These are phyloP conservation scores for Plenodomus lindquistii DNA, from an alignment of 2,329 filamentous ascomycete genomes.

Conservation along the genomic window DNA sequence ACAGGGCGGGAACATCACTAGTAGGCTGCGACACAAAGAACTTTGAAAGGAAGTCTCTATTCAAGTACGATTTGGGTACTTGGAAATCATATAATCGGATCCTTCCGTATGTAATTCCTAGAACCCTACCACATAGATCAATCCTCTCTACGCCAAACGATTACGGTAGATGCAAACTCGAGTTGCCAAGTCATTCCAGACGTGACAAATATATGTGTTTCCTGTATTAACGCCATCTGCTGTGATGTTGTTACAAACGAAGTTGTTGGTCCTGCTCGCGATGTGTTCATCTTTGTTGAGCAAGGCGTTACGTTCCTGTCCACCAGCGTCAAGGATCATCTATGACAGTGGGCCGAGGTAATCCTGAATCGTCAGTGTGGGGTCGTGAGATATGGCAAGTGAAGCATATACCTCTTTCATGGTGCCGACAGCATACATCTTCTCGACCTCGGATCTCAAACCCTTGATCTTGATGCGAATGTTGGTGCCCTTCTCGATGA, in stretches of 20 bases:
- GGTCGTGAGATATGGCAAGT: slow-evolving; percentile 1
- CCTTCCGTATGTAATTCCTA: background rate
- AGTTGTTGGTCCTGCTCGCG: background rate
- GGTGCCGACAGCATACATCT: slow-evolving; percentile 96
- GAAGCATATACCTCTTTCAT: slow-evolving; percentile 71
- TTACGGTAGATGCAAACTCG: too few relatives aligned
- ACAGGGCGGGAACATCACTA: slow-evolving; percentile 16
- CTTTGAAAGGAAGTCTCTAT: slow-evolving; percentile 24
- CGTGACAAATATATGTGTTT: too few relatives aligned
- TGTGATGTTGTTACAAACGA: too few relatives aligned
- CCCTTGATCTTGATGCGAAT: slow-evolving; percentile 94
- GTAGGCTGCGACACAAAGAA: slow-evolving; percentile 27
- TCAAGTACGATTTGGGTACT: slow-evolving; percentile 23
- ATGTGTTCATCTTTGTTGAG: background rate
- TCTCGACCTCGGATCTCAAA: slow-evolving; percentile 87
- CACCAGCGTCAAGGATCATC: too few relatives aligned
- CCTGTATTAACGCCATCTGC: too few relatives aligned
- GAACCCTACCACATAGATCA: too few relatives aligned
- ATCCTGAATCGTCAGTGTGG: slow-evolving; percentile 36
- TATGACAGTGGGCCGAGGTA: slow-evolving; percentile 45
- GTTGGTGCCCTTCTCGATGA: slow-evolving; percentile 91
- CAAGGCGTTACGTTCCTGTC: background rate
- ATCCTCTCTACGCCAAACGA: too few relatives aligned
- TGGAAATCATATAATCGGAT: background rate
- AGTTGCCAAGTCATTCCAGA: too few relatives aligned